A percentile compares a stretch with the other conserved stretches of the same genome.
These are phyloP conservation scores for Ascochyta rabiei DNA, from an alignment of 2,329 filamentous ascomycete genomes.

Conservation along the genomic window DNA sequence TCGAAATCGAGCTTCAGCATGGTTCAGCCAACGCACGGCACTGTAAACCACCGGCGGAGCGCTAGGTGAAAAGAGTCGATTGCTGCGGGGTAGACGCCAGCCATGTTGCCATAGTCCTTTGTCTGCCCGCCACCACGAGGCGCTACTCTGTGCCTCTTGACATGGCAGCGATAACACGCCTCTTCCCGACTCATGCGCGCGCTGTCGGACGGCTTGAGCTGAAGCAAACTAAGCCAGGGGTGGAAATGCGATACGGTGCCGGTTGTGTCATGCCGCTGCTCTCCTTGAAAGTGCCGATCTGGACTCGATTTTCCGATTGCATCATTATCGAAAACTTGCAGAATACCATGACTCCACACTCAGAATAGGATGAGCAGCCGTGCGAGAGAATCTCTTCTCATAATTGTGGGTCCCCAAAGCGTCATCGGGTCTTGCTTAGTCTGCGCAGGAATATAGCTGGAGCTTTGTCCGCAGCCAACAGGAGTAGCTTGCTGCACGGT, in stretches of 20 bases:
- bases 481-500: not conserved
- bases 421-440: not conserved
- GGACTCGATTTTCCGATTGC: not conserved
- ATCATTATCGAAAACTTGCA: not conserved
- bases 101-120: not conserved
- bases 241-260: not conserved
- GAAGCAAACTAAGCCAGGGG: not conserved
- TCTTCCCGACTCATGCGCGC: not conserved
- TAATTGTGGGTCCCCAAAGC: not conserved
- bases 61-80: no score
- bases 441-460: not conserved
- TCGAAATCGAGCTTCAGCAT: no score
- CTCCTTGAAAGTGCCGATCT: not conserved
- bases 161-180: not conserved
- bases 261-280: not conserved
- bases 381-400: not conserved
- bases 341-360: constrained; percentile 9
- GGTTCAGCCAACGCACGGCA: no score
- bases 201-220: not conserved
- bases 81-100: not conserved
- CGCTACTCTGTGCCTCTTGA: not conserved
- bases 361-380: not conserved
- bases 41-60: no score
- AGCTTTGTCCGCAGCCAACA: not conserved
- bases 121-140: not conserved